Percentiles rank a stretch among this genome's conserved stretches.
Evolutionary conservation across 1,284 basidiomycete genomes (phyloP).

Genomic region (Ceratobasidium sp.): DNA sequence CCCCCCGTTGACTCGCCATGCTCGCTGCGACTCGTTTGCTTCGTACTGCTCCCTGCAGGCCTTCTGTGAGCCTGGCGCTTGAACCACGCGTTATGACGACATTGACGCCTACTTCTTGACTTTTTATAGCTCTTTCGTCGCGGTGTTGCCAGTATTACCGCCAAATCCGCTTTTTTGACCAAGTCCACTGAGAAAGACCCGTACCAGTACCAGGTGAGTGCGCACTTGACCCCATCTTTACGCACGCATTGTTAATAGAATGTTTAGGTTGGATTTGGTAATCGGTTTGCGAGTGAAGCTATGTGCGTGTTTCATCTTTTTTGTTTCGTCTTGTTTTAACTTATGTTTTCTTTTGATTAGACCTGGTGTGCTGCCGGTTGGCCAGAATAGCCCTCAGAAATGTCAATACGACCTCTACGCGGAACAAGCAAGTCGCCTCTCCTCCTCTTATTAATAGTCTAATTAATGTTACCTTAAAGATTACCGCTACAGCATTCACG

Average conservation of each 20-base stretch:
- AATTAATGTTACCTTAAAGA: conserved; percentile 52
- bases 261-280: conserved; percentile 53
- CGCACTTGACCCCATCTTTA: not conserved
- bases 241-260: not conserved
- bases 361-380: conserved; percentile 64
- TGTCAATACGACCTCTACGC: conserved; percentile 70
- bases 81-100: not conserved
- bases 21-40: conserved; percentile 9
- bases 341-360: conserved; percentile 51
- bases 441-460: conserved; percentile 16
- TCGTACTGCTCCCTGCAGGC: not conserved
- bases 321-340: not conserved
- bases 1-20: not conserved
- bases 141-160: conserved; percentile 50
- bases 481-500: conserved; percentile 70
- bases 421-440: conserved; percentile 60
- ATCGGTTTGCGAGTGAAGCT: conserved; percentile 51
- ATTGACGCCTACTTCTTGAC: not conserved
- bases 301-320: conserved; percentile 42
- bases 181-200: conserved; percentile 61
- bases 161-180: conserved; percentile 58
- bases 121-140: not conserved
- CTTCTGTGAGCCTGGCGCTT: conserved; percentile 4
- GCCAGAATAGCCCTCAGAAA: conserved; percentile 71
- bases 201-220: conserved; percentile 65